Evolutionary conservation across 2,329 filamentous ascomycete genomes (phyloP).

Genomic region (Monosporascus sp.): DNA sequence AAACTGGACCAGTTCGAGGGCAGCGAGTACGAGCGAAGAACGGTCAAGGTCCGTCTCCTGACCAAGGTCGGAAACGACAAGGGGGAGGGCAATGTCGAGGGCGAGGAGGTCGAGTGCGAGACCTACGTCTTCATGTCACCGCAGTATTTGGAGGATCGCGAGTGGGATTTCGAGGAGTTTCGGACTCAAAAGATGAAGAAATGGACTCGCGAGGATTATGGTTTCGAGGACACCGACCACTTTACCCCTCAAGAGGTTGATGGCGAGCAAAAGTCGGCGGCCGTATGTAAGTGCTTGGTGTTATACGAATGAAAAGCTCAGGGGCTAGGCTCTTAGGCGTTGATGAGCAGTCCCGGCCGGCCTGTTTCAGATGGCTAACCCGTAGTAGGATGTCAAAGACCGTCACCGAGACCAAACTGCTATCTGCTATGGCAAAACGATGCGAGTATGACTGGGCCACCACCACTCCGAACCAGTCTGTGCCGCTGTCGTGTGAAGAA

Average conservation of each 20-base stretch:
- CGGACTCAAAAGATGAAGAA: constrained; percentile 62
- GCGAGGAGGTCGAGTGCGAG: constrained; percentile 47
- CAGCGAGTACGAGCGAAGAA: constrained; percentile 41
- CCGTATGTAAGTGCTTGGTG: constrained; percentile 16
- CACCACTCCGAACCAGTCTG: too few relatives aligned
- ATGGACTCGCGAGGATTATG: constrained; percentile 50
- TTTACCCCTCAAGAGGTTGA: constrained; percentile 18
- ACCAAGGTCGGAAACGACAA: constrained; percentile 31
- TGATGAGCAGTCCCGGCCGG: too few relatives aligned
- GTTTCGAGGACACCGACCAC: constrained; percentile 33
- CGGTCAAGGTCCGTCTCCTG: constrained; percentile 31
- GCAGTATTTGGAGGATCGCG: constrained; percentile 57
- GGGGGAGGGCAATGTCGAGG: constrained; percentile 36
- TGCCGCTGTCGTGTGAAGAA: too few relatives aligned
- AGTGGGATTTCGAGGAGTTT: constrained; percentile 90
- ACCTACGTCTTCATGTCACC: constrained; percentile 61
- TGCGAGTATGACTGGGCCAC: too few relatives aligned
- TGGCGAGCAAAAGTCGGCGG: constrained; percentile 15
- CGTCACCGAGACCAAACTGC: too few relatives aligned
- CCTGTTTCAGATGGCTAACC: too few relatives aligned
- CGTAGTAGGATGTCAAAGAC: too few relatives aligned
- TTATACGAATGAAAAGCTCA: neutral
- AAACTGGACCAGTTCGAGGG: constrained; percentile 84
- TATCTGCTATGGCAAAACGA: too few relatives aligned
- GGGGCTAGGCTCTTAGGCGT: too few relatives aligned